Percentiles rank a stretch among this genome's conserved stretches.
Conservation (phyloP, 768 basidiomycete genomes). For the Pulveroboletus sp. region DNA sequence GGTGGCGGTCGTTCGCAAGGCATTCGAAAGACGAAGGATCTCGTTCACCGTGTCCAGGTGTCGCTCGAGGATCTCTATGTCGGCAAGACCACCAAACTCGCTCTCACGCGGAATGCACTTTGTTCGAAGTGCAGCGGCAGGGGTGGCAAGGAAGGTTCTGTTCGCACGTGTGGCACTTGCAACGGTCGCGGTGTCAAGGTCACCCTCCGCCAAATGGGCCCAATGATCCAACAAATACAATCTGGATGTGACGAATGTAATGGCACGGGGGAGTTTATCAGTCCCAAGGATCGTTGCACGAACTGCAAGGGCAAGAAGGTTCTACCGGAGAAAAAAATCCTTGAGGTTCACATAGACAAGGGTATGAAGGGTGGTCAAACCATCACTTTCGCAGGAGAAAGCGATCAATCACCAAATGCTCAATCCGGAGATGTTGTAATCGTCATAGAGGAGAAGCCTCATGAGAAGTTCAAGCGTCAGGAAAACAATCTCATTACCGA, state of each 20-base stretch:
- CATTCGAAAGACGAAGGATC: slow-evolving; percentile 93
- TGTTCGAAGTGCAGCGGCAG: slow-evolving; percentile 93
- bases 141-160: slow-evolving; percentile 96
- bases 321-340: slow-evolving; percentile 87
- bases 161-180: slow-evolving; percentile 73
- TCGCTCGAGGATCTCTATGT: slow-evolving; percentile 98
- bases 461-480: slow-evolving; percentile 83
- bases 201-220: slow-evolving; percentile 94
- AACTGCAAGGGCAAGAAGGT: slow-evolving; percentile 95
- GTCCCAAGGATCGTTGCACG: slow-evolving; percentile 86
- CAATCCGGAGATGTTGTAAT: slow-evolving; percentile 94
- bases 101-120: slow-evolving; percentile 91
- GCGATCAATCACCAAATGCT: slow-evolving; percentile 85
- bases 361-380: slow-evolving; percentile 95
- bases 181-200: slow-evolving; percentile 87
- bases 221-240: slow-evolving; percentile 99
- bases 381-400: slow-evolving; percentile 84
- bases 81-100: slow-evolving; percentile 97
- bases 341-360: slow-evolving; percentile 98
- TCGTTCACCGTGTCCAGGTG: slow-evolving; percentile 93
- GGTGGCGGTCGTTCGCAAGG: slow-evolving; percentile 59
- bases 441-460: slow-evolving; percentile 88
- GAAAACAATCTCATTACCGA: slow-evolving; percentile 85
- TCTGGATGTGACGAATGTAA: slow-evolving; percentile 90
- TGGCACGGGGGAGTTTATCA: slow-evolving; percentile 94